Evolutionary conservation across 768 basidiomycete species (phyloP).

Genomic region (Macrolepiota fuliginosa): DNA sequence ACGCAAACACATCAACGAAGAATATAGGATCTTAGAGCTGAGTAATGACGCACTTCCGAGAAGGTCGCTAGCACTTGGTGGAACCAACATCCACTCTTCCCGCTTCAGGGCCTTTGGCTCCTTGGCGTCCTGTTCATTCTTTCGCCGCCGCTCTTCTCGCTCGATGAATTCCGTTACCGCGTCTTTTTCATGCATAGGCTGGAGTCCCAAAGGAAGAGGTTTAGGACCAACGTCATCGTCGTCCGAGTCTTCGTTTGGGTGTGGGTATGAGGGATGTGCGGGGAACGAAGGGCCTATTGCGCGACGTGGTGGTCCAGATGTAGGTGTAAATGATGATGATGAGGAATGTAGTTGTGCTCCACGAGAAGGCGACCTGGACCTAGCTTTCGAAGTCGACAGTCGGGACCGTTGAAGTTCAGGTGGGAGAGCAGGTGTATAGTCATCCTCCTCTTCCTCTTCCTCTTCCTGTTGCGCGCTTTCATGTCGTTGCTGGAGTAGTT

Average conservation of each 20-base stretch:
- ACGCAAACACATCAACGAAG: neutral
- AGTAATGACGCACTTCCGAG: constrained; percentile 59
- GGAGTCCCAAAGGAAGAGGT: constrained; percentile 56
- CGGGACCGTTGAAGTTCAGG: constrained; percentile 6
- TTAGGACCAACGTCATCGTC: constrained; percentile 86
- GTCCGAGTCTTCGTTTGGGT: constrained; percentile 53
- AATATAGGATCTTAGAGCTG: neutral
- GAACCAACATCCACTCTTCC: constrained; percentile 98
- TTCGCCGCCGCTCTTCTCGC: constrained; percentile 73
- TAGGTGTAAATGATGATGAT: neutral
- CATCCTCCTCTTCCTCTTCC: constrained; percentile 6
- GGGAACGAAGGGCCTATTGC: constrained; percentile 56
- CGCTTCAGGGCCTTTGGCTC: constrained; percentile 79
- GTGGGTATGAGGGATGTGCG: constrained; percentile 24
- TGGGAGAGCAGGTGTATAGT: constrained; percentile 2
- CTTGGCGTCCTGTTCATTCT: constrained; percentile 58
- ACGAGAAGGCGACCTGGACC: neutral
- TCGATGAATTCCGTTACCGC: constrained; percentile 84
- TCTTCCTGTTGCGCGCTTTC: neutral
- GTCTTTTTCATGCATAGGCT: constrained; percentile 41
- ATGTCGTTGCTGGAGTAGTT: neutral
- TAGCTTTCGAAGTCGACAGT: neutral
- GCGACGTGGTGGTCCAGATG: constrained; percentile 24
- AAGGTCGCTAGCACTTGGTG: constrained; percentile 79
- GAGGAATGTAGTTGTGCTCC: neutral